Evolutionary conservation across 306 rosid species (phyloP), one percentile per base, ranked within the genome.

Genomic region (Quercus alba): DNA sequence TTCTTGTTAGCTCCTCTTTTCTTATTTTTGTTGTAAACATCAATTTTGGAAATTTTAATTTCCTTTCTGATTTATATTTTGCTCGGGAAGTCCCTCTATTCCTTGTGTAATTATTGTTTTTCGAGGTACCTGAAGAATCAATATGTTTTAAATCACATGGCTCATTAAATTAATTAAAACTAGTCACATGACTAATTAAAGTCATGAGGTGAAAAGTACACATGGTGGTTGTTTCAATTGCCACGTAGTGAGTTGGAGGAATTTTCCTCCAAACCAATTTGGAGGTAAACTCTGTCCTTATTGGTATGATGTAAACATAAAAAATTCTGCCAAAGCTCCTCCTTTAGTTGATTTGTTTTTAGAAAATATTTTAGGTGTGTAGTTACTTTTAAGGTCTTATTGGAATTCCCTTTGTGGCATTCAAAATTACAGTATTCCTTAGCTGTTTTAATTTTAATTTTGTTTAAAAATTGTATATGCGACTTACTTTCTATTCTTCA

Each of bases 401-500:
- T 35, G 51, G 26, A 19, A 3, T 23, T 9, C 52, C 23, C 15
- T 67, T 67, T 68, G 72, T 35, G 52, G n/a, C 26, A 18, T 35
- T 49, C 18, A 64, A 8, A 33, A 3, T 19, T 33, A 6, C n/a
- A 6, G 19, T 18, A 25, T 28, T 28, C 3, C 8, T 49, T 41
- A 6, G 3, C 3, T 23, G 5, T 28, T 21, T 12, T 19, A 9
- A 8, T 5, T 66, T 72, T 70, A 23, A 1, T 17, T 20, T 72
- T 3, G 8, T 31, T 26, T 33, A 0, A 1, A 49, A 49, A 52
- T 61, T 59, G 54, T 33, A 51, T 44, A 19, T n/a, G 52, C 26
- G 15, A 81, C 25, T 21, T 9, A 5, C 52, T 62, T 70, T 17
- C 75, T 49, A 13, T 76, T 70, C 31, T 81, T 81, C 55, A 75